Evolutionary conservation across 1,284 basidiomycete species (phyloP).

Genomic region (Vanrija sp.): DNA sequence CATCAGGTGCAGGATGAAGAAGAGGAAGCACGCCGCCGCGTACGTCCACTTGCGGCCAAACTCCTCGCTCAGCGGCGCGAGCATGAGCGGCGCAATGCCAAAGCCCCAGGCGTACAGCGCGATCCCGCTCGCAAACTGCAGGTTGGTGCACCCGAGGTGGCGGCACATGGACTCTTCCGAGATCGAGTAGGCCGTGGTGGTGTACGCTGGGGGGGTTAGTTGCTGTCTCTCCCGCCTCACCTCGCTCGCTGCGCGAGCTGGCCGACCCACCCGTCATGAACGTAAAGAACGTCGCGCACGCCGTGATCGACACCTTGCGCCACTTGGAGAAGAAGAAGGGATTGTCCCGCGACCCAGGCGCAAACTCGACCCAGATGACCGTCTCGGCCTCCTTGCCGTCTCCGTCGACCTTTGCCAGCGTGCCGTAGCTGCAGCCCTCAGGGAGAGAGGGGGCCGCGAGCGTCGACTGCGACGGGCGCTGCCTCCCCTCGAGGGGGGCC

Average conservation of each 20-base stretch:
- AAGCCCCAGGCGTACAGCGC: conserved; percentile 64
- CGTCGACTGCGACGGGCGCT: no score
- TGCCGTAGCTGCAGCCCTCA: conserved; percentile 9
- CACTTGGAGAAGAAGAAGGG: conserved; percentile 56
- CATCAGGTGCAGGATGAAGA: conserved; percentile 59
- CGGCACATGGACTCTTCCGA: conserved; percentile 60
- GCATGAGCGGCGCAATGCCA: conserved; percentile 63
- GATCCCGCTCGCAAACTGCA: conserved; percentile 61
- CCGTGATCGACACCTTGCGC: conserved; percentile 61
- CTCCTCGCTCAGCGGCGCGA: conserved; percentile 72
- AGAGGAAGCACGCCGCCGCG: conserved; percentile 57
- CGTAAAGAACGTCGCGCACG: conserved; percentile 60
- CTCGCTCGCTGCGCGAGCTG: conserved; percentile 10
- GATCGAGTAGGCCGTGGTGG: conserved; percentile 59
- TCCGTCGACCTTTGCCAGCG: background rate
- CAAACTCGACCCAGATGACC: conserved; percentile 58
- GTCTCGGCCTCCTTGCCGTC: background rate
- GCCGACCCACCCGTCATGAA: conserved; percentile 57
- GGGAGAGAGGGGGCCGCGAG: conserved; percentile 3
- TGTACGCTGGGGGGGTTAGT: conserved; percentile 51
- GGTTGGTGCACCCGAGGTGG: conserved; percentile 60
- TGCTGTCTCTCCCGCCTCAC: background rate
- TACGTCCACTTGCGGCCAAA: conserved; percentile 69
- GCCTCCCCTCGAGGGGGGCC: no score
- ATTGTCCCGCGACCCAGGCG: conserved; percentile 54